phyloP scores from a whole-genome alignment of 495 filamentous ascomycete genomes.

The Tuber borchii region DNA sequence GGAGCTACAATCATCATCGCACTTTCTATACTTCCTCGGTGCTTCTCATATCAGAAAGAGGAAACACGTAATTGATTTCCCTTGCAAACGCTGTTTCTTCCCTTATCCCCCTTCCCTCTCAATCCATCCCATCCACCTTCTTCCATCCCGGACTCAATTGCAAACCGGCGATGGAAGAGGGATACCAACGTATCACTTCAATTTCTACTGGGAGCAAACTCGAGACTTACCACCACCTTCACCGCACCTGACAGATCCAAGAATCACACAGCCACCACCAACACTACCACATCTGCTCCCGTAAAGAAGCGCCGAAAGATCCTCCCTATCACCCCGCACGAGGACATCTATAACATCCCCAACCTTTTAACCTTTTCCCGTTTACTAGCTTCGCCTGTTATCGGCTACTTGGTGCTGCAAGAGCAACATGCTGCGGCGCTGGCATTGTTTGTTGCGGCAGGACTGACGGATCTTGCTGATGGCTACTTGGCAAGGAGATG shows the following conservation, averaged over 20 bases:
- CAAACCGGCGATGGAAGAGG: neutral
- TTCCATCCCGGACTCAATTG: neutral
- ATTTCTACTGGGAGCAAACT: neutral
- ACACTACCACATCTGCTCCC: constrained; percentile 5
- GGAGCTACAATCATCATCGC: neutral
- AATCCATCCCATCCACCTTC: neutral
- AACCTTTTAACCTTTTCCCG: constrained; percentile 87
- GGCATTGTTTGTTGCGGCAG: constrained; percentile 84
- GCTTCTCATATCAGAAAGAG: neutral
- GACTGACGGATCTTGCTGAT: constrained; percentile 83
- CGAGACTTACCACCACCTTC: neutral
- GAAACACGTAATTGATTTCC: constrained; percentile 1
- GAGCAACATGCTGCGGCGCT: constrained; percentile 70
- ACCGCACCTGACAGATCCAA: neutral
- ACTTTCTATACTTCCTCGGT: neutral
- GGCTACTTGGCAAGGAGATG: constrained; percentile 84
- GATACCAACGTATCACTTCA: neutral
- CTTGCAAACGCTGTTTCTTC: neutral
- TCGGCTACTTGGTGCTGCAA: constrained; percentile 84
- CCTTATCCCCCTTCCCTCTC: neutral
- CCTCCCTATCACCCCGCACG: constrained; percentile 48
- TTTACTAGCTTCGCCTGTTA: constrained; percentile 70
- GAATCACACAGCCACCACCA: neutral
- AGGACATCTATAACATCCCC: constrained; percentile 94
- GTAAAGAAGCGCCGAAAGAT: constrained; percentile 24